These are phyloP conservation scores for Hysterangium stoloniferum DNA, from an alignment of 768 basidiomycete genomes.

Conservation along the genomic window DNA sequence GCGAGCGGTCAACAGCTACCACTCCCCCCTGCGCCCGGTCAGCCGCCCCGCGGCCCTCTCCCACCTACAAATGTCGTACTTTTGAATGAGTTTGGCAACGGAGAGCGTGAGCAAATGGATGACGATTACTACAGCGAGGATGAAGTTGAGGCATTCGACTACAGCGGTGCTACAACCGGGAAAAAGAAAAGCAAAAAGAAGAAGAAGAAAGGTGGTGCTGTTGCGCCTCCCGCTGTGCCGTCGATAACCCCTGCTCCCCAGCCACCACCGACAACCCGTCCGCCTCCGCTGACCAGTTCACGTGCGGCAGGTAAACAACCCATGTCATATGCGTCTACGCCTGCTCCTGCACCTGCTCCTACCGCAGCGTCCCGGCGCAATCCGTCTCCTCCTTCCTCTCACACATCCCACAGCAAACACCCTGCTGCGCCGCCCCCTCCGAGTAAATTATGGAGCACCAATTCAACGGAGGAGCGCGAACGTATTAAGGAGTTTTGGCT, in stretches of 20 bases:
- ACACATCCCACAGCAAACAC: constrained; percentile 30
- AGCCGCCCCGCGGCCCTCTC: constrained; percentile 25
- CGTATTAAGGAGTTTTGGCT: constrained; percentile 99
- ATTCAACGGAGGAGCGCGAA: constrained; percentile 87
- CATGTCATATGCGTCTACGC: constrained; percentile 57
- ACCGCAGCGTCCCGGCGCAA: constrained; percentile 35
- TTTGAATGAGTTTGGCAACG: constrained; percentile 29
- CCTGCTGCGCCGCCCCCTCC: constrained; percentile 35
- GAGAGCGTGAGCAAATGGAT: constrained; percentile 28
- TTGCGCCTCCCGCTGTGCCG: constrained; percentile 22
- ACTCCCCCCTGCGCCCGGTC: constrained; percentile 25
- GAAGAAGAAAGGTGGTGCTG: constrained; percentile 32
- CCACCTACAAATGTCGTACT: constrained; percentile 26
- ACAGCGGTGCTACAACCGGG: constrained; percentile 11
- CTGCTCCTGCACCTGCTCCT: constrained; percentile 27
- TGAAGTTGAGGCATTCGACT: constrained; percentile 25
- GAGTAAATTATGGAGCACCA: constrained; percentile 93
- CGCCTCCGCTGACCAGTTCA: constrained; percentile 54
- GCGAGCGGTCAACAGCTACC: constrained; percentile 27
- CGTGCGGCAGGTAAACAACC: constrained; percentile 90
- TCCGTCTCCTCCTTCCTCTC: constrained; percentile 42
- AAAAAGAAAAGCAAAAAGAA: constrained; percentile 46
- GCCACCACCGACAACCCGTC: constrained; percentile 29
- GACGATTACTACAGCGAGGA: constrained; percentile 43
- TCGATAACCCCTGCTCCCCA: constrained; percentile 23